phyloP scores from a whole-genome alignment of 805 yeast species.

The Candida parachauliodes region DNA sequence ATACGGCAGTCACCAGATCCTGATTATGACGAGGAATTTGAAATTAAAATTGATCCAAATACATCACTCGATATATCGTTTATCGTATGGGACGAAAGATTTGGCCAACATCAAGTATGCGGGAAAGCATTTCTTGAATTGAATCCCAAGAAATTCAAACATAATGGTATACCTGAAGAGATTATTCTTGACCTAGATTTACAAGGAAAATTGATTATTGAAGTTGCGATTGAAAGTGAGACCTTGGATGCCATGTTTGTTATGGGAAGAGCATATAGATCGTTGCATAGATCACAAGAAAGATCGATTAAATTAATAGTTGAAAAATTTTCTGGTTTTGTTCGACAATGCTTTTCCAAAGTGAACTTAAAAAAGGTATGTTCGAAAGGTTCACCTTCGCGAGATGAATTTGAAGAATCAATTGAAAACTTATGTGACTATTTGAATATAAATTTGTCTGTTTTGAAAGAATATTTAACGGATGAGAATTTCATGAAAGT shows the following conservation, averaged over 20 bases:
- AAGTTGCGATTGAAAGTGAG: constrained; percentile 76
- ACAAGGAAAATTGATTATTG: constrained; percentile 64
- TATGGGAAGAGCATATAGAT: constrained; percentile 70
- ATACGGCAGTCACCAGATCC: constrained; percentile 64
- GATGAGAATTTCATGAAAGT: constrained; percentile 55
- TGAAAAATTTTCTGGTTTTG: constrained; percentile 64
- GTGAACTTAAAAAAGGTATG: constrained; percentile 54
- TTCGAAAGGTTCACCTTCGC: constrained; percentile 43
- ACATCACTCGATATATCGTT: constrained; percentile 48
- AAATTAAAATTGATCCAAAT: constrained; percentile 40
- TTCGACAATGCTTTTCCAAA: constrained; percentile 55
- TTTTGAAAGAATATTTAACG: constrained; percentile 58
- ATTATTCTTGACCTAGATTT: constrained; percentile 56
- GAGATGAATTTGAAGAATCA: constrained; percentile 55
- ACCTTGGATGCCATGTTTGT: constrained; percentile 76
- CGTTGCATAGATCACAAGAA: constrained; percentile 60
- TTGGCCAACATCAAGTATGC: constrained; percentile 56
- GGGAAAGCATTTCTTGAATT: constrained; percentile 61
- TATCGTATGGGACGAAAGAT: constrained; percentile 66
- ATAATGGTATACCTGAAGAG: constrained; percentile 67
- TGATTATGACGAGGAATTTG: constrained; percentile 86
- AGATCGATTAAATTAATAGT: constrained; percentile 68
- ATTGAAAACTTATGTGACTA: constrained; percentile 73
- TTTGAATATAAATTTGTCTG: constrained; percentile 62
- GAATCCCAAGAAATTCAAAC: constrained; percentile 59